These are phyloP conservation scores for Leucocoprinus birnbaumii DNA, from an alignment of 768 basidiomycete genomes.

Conservation along the genomic window DNA sequence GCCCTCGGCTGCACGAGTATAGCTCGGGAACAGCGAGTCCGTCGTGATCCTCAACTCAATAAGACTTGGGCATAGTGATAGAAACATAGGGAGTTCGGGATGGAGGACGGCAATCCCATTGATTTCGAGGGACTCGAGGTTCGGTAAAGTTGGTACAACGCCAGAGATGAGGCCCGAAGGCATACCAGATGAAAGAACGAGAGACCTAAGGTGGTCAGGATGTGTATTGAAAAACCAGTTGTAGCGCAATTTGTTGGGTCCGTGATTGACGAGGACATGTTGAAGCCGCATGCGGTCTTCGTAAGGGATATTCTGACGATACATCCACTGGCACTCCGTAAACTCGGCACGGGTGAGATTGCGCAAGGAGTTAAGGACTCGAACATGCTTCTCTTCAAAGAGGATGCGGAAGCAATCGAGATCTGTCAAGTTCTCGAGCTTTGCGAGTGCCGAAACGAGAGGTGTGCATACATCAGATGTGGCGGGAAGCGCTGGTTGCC, in stretches of 20 bases:
- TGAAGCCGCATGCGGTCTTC: constrained; percentile 7
- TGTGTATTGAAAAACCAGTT: constrained; percentile 10
- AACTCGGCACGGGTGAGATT: constrained; percentile 6
- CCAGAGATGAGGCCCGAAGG: constrained; percentile 8
- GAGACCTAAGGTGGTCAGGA: constrained; percentile 3
- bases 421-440: not conserved
- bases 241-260: constrained; percentile 7
- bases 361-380: not conserved
- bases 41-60: constrained; percentile 5
- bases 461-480: not conserved
- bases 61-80: not conserved
- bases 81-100: constrained; percentile 3
- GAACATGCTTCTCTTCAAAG: constrained; percentile 1
- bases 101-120: constrained; percentile 7
- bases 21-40: not conserved
- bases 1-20: not conserved
- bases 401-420: constrained; percentile 10
- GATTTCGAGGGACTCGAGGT: constrained; percentile 11
- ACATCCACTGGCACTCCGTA: constrained; percentile 6
- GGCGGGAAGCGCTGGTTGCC: not conserved
- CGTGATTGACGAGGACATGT: constrained; percentile 7
- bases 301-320: not conserved
- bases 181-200: constrained; percentile 8
- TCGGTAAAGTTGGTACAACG: constrained; percentile 4
- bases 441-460: not conserved